Base-by-base conservation (phyloP, 1,284 basidiomycete genomes). In the Sporisorium iseilematis-ciliati region DNA sequence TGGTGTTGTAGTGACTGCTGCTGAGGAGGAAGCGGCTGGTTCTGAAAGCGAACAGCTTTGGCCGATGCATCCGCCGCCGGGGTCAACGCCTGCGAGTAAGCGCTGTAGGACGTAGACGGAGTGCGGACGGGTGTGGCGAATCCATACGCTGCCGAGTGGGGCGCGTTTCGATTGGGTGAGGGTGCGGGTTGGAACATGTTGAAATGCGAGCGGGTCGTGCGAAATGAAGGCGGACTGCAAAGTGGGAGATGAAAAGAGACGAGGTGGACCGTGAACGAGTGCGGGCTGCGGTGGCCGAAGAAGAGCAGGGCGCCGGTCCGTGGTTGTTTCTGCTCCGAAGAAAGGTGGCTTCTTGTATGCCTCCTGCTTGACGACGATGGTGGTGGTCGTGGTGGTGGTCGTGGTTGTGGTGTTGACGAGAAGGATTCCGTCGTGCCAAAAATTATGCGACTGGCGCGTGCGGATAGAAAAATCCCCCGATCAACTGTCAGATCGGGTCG, bases 41-140 rank as follows among this genome's bases (percentile, higher is more conserved):
- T 55, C 33, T 69, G 72, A 45, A 75, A 75, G 0, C 72, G 65
- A 12, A 75, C 72, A 16, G 55, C 63, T 57, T 69, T 75, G n/a
- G 60, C 53, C 1, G 65, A 57, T 2, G 51, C 57, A 31, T 57
- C 21, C 21, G 61, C 21, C 21, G 61, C 42, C 4, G 56, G 45
- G 8, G 68, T 65, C 45, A 71, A 50, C 14, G 62, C 68, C 35
- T 71, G 68, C 21, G 68, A 65, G 43, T 61, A 65, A 0, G 64
- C 23, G 50, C 54, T 49, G 45, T 57, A 57, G 18, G 52, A 69
- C 2, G 66, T 63, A 3, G 66, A 69, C 4, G 68, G 55, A 3
- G 62, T 55, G 4, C 68, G 62, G 10, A 71, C 54, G 4, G 68
- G 68, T 8, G 68, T 71, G 1, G 68, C 68, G 20, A 71, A 71